These are phyloP conservation scores for Chlorella sp. DNA, from an alignment of 139 green algal genomes.

Conservation along the genomic window DNA sequence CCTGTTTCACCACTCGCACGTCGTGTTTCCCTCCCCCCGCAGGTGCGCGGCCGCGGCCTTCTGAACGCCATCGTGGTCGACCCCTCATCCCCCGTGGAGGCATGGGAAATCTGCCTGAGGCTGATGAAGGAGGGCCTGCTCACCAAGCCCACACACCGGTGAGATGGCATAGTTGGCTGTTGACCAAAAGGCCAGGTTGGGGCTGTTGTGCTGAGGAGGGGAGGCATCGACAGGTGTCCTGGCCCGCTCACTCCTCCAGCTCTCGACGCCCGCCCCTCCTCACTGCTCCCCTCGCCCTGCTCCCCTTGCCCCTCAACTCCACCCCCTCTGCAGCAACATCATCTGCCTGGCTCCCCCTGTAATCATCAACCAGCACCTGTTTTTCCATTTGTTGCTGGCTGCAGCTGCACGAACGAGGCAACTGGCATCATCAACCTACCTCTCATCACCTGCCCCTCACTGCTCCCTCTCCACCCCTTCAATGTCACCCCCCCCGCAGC, in stretches of 20 bases:
- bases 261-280: neutral
- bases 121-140: conserved; percentile 88
- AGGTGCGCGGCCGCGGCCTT: conserved; percentile 87
- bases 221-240: neutral
- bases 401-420: no score
- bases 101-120: conserved; percentile 90
- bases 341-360: conserved; percentile 91
- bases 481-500: conserved; percentile 48
- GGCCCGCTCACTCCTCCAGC: neutral
- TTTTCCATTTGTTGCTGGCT: neutral
- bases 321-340: conserved; percentile 69
- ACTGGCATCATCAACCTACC: no score
- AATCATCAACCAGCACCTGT: conserved; percentile 76
- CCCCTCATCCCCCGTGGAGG: conserved; percentile 55
- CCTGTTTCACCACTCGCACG: no score
- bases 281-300: neutral
- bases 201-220: neutral
- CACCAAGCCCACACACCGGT: conserved; percentile 95
- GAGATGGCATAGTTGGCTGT: neutral
- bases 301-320: conserved; percentile 50
- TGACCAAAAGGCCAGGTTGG: no score
- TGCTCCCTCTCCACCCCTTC: conserved; percentile 15
- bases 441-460: neutral
- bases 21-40: neutral
- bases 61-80: conserved; percentile 92